Evolutionary conservation across 2,329 filamentous ascomycete species (phyloP).

Genomic region (Chrysoporthe austroafricana): DNA sequence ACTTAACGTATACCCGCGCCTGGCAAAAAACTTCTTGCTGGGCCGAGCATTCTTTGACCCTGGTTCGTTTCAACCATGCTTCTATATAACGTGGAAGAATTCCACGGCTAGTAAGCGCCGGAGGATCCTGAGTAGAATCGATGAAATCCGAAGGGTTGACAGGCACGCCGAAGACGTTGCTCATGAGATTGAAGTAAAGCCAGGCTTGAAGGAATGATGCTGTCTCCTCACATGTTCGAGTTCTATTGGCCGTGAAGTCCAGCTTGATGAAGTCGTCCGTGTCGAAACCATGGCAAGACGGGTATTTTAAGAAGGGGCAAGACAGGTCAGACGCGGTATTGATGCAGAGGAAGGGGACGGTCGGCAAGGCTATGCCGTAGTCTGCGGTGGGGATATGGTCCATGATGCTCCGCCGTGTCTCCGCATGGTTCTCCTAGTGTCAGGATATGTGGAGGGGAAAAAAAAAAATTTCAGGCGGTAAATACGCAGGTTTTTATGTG

Average conservation of each 20-base stretch:
- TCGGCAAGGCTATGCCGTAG: constrained; percentile 5
- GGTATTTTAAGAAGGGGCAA: background rate
- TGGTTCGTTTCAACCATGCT: background rate
- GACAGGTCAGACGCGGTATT: background rate
- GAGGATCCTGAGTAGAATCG: background rate
- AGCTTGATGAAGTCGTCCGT: background rate
- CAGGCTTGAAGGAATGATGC: background rate
- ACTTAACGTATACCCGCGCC: background rate
- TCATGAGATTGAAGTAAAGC: background rate
- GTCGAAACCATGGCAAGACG: background rate
- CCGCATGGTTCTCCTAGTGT: background rate
- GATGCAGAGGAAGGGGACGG: background rate
- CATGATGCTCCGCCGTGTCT: background rate
- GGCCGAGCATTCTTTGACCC: background rate
- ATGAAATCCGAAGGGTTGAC: background rate
- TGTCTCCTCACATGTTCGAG: background rate
- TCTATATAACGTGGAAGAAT: background rate
- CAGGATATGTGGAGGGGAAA: background rate
- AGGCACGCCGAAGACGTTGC: background rate
- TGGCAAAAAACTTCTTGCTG: background rate
- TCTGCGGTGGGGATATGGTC: constrained; percentile 1
- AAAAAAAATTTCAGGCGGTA: no score
- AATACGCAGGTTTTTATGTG: no score
- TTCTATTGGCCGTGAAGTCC: background rate
- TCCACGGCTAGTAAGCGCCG: background rate